Evolutionary conservation across 2,329 filamentous ascomycete species (phyloP), one percentile per base, ranked within the genome.

Genomic region (Ophiostoma sp.): DNA sequence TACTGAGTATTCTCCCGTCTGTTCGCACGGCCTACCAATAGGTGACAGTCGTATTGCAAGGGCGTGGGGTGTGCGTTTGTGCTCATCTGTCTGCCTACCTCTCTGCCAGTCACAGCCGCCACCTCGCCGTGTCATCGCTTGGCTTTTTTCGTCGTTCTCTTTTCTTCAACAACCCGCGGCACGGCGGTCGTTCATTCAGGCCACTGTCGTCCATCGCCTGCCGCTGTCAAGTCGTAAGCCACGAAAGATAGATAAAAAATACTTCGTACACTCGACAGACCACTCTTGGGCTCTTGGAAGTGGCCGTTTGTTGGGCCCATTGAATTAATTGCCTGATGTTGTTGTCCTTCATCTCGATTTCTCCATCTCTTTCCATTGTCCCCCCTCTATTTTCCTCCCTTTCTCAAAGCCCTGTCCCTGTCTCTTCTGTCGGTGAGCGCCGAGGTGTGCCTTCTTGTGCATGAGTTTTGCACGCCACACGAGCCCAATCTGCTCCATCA

Each of bases 351-450:
- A 31, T 70, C 33, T 61, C 25, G 6, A 28, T 17, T 28, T 71
- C 63, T 64, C 6, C 15, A n/a, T 69, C n/a, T n/a, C n/a, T n/a
- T n/a, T n/a, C n/a, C n/a, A n/a, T n/a, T n/a, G n/a, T 45, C 12
- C 19, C 42, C 15, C 42, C 19, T 42, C 19, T 45, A 36, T 45
- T 31, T 42, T 36, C 22, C 33, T 28, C 52, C 22, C 25, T 61
- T 25, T 33, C 36, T 33, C 33, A 1, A n/a, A 9, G 22, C 33
- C 48, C 31, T 31, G 52, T 70, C 52, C 48, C 57, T 59, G 22
- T 70, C 52, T 12, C 2, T 48, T 59, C 6, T 57, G 19, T 72
- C 61, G 39, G 25, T 66, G 61, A 66, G 61, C 61, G n/a, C 36
- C 61, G 61, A 66, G 61, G 36, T 66, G 36, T 66, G 36, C 5